Evolutionary conservation across 2,329 filamentous ascomycete genomes (phyloP), one percentile per base, ranked within the genome.

Genomic region (Fusarium xyrophilum): DNA sequence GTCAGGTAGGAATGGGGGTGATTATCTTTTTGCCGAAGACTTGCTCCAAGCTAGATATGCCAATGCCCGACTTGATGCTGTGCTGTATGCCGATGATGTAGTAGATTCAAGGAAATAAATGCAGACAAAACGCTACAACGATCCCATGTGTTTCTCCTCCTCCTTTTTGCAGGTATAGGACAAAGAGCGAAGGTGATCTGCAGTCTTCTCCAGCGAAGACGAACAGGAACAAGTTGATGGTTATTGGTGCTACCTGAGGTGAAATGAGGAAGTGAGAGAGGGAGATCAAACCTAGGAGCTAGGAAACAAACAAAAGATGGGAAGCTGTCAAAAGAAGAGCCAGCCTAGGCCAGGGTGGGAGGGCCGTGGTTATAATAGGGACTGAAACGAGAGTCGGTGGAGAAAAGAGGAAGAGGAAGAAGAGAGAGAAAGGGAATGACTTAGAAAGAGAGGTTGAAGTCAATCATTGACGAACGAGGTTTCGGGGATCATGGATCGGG

Each of bases 281-380:
- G 53, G 44, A 56, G 28, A 42, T 35, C 48, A 52, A 62, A 33
- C 28, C 51, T 46, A 54, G 38, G 48, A 63, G 51, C 63, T 51
- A 69, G 55, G 58, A 64, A 64, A 64, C 61, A 63, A 60, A 67
- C 63, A 62, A 61, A 55, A 61, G 59, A 65, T 53, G 60, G 36
- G 28, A 51, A 64, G 52, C 54, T 43, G 63, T 40, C 44, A 38
- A 68, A 56, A 60, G 55, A 30, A 65, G 59, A 46, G 56, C 56
- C 65, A 28, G 48, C 50, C 54, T 25, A 25, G 17, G 21, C 38
- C 28, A 47, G 56, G 66, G 61, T 63, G 71, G 70, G 61, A 69
- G 58, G 55, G 46, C 58, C 54, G 62, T 65, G 63, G 68, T 73
- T 74, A 67, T 68, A 74, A 67, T 70, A 74, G 71, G 71, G 52